Evolutionary conservation across 352 stramenopile genomes (phyloP), one percentile per base, ranked within the genome.

Genomic region (Pythium myriotylum): DNA sequence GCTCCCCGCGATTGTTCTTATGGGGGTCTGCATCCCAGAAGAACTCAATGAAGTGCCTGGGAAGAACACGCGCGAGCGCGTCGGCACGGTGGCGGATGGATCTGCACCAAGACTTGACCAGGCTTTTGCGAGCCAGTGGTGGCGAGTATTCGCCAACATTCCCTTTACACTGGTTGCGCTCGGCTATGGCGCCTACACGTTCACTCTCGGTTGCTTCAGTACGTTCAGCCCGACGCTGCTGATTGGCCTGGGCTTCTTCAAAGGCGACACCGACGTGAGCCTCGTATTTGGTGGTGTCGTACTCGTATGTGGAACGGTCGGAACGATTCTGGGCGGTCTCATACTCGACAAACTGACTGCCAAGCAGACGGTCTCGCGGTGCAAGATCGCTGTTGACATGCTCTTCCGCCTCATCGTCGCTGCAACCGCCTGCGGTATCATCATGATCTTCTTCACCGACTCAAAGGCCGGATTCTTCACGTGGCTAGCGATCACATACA

Each of bases 221-320:
- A 81, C 81, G 14, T 98, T 97, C 70, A 92, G 83, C 32, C 86
- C 86, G 0, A 74, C 77, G 27, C 92, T 98, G 52, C 77, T 98
- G 55, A 88, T 97, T n/a, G 85, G 88, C 0, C 72, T 97, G 20
- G 87, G 89, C 10, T 73, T 97, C 7, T 95, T 95, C 51, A 68
- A 82, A 20, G 77, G 62, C 1, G 88, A 98, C 64, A 91, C 77
- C 9, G 73, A 79, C 3, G 91, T 94, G 19, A 88, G 86, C n/a
- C 70, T 94, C 8, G 74, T 93, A 7, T 98, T 98, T 65, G 92
- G 93, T 19, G 77, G 62, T 1, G 67, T 93, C 54, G 78, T 90
- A 43, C 74, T 84, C 26, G 62, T 93, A n/a, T 88, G 82, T 0
- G 91, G 91, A 35, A 89, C 95, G 3, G 73, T 97, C 39, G 93